Conservation (phyloP, 179 eudicot species). For the Spergularia azorica region DNA sequence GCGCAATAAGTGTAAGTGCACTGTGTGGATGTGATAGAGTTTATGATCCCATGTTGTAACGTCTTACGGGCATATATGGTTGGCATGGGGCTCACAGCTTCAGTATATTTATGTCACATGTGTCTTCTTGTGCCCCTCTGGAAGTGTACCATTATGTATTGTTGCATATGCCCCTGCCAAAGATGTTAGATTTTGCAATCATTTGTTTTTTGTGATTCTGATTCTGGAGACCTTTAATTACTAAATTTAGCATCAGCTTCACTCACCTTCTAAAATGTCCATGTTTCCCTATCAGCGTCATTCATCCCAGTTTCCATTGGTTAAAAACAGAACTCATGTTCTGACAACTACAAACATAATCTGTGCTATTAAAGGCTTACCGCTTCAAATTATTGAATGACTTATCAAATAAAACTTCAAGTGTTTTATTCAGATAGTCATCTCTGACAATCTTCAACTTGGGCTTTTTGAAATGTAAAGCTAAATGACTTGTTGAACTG, state of each 20-base stretch:
- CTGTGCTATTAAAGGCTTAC: too few relatives aligned
- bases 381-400: too few relatives aligned
- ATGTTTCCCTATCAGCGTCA: neutral
- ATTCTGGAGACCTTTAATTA: neutral
- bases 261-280: neutral
- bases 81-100: conserved; percentile 3
- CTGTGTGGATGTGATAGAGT: neutral
- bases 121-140: neutral
- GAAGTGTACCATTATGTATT: neutral
- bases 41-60: neutral
- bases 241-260: neutral
- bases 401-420: too few relatives aligned
- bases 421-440: too few relatives aligned
- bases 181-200: neutral
- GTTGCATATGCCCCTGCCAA: neutral
- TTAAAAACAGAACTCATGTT: too few relatives aligned
- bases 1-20: neutral
- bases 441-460: too few relatives aligned
- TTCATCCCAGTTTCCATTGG: too few relatives aligned
- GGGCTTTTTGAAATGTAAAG: too few relatives aligned
- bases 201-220: neutral
- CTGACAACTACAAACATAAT: too few relatives aligned
- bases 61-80: neutral
- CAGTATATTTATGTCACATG: neutral
- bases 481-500: too few relatives aligned